phyloP scores from a whole-genome alignment of 2,329 filamentous ascomycete species.

The Microcyclosporella mali region DNA sequence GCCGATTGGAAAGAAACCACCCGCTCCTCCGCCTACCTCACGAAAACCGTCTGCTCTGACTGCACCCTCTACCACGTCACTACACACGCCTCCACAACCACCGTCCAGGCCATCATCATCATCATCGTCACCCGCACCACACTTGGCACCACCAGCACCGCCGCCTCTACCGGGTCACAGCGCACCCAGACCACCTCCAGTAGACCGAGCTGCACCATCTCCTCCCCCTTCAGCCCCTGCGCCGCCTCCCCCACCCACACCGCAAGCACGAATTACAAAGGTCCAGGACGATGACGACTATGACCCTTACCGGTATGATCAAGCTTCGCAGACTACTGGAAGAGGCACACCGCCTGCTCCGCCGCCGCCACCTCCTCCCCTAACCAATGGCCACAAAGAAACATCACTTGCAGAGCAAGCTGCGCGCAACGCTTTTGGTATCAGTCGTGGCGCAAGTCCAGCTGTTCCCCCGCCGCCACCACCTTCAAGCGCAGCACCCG shows the following conservation, averaged over 20 bases:
- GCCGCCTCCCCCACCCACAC: slow-evolving; percentile 52
- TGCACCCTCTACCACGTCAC: slow-evolving; percentile 30
- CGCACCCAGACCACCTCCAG: slow-evolving; percentile 32
- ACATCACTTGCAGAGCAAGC: slow-evolving; percentile 53
- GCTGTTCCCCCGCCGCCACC: slow-evolving; percentile 25
- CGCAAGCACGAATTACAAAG: slow-evolving; percentile 10
- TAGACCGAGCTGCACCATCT: slow-evolving; percentile 10
- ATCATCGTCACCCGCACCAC: slow-evolving; percentile 64
- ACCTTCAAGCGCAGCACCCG: slow-evolving; percentile 30
- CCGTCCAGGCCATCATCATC: slow-evolving; percentile 44
- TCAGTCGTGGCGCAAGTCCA: slow-evolving; percentile 21
- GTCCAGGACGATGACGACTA: slow-evolving; percentile 17
- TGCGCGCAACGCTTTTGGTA: slow-evolving; percentile 50
- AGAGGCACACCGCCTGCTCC: slow-evolving; percentile 51
- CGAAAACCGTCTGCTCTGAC: slow-evolving; percentile 51
- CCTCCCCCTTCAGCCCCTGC: slow-evolving; percentile 14
- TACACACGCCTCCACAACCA: slow-evolving; percentile 28
- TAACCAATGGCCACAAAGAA: slow-evolving; percentile 34
- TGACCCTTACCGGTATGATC: slow-evolving; percentile 19
- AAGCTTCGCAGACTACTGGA: not conserved
- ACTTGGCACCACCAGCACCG: slow-evolving; percentile 38
- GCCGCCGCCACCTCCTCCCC: slow-evolving; percentile 39
- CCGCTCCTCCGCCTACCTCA: slow-evolving; percentile 51
- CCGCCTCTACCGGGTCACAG: slow-evolving; percentile 32
- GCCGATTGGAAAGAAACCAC: slow-evolving; percentile 67